These are phyloP conservation scores for Beta lomatogona DNA, from an alignment of 179 eudicot species.

Conservation along the genomic window DNA sequence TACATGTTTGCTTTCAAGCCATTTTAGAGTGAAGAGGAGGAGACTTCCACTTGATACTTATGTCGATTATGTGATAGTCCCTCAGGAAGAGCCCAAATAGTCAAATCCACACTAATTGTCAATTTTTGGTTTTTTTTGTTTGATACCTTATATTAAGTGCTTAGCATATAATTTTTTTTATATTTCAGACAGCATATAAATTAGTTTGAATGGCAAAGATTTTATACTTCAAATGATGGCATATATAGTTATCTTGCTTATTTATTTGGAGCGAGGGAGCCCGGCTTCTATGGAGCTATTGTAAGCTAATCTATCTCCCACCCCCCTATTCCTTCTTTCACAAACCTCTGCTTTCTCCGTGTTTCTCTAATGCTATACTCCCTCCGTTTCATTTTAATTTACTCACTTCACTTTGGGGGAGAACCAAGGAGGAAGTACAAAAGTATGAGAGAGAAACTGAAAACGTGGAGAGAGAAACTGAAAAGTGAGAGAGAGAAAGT, in stretches of 20 bases:
- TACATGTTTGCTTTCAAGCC: no score
- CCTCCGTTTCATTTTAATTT: no score
- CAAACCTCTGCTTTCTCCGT: neutral
- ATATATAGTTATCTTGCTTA: slow-evolving; percentile 91
- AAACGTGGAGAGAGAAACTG: no score
- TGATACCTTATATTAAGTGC: neutral
- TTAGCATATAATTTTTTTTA: neutral
- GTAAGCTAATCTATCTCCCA: slow-evolving; percentile 54
- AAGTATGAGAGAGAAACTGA: no score
- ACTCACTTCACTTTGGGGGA: no score
- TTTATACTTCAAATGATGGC: slow-evolving; percentile 56
- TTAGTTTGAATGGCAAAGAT: slow-evolving; percentile 80
- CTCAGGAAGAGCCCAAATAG: neutral
- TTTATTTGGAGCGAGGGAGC: slow-evolving; percentile 94
- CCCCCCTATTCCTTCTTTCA: neutral
- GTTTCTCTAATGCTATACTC: neutral
- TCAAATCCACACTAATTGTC: neutral
- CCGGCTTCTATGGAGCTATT: slow-evolving; percentile 92
- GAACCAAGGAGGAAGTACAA: no score
- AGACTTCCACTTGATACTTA: no score
- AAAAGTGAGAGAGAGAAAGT: no score
- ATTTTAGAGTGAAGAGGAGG: no score
- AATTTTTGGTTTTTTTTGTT: neutral
- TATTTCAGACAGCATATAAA: slow-evolving; percentile 65
- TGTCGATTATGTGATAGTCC: neutral